These are phyloP conservation scores for Bothriochloa decipiens DNA, from an alignment of 176 grass and related monocot genomes.

Conservation along the genomic window DNA sequence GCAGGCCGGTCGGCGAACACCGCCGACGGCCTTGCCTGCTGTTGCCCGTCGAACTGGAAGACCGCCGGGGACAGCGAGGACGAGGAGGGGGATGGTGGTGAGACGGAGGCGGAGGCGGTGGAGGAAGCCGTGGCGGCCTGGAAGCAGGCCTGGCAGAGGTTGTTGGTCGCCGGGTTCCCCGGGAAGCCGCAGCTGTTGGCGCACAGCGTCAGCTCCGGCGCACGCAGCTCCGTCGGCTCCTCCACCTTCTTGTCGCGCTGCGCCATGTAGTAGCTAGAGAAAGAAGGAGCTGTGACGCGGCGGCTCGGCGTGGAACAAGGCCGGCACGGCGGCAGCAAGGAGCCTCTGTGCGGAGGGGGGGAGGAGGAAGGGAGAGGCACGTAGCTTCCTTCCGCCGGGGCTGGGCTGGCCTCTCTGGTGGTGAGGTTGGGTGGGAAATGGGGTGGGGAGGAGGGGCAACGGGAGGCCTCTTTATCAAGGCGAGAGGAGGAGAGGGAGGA, in stretches of 20 bases:
- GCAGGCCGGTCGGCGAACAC: background rate
- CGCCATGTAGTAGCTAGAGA: constrained; percentile 51
- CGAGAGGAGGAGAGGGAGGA: constrained; percentile 19
- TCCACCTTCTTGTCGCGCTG: constrained; percentile 91
- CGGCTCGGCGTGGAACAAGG: background rate
- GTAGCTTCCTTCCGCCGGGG: background rate
- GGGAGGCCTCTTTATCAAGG: constrained; percentile 40
- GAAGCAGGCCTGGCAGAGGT: constrained; percentile 82
- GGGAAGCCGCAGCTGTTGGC: constrained; percentile 94
- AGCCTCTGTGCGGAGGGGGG: background rate
- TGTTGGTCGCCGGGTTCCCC: constrained; percentile 72
- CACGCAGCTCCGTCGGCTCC: constrained; percentile 80
- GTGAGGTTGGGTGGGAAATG: background rate
- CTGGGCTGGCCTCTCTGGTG: background rate
- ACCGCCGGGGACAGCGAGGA: background rate
- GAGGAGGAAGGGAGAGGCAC: background rate
- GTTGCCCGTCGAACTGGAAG: constrained; percentile 15
- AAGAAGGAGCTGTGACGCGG: background rate
- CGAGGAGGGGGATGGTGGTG: background rate
- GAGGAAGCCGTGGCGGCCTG: constrained; percentile 29
- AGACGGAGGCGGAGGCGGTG: background rate
- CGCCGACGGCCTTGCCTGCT: constrained; percentile 26
- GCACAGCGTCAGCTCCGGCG: constrained; percentile 78
- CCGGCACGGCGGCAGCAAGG: background rate
- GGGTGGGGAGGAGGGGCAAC: constrained; percentile 27